Base-by-base conservation (phyloP, 768 basidiomycete species). In the Hygrophoropsis aurantiaca region DNA sequence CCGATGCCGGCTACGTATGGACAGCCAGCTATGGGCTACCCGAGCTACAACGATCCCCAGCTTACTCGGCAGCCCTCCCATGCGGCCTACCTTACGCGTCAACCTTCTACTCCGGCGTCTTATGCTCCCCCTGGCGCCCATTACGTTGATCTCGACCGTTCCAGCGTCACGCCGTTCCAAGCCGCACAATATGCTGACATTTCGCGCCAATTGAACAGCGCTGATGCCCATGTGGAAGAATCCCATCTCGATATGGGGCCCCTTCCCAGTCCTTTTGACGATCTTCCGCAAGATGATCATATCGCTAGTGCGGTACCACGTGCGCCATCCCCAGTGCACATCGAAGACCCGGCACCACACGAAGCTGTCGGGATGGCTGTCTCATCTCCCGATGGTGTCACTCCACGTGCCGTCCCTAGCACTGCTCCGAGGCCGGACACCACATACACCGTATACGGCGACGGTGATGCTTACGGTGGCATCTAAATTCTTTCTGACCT, bases 161-260 rank as follows among this genome's bases (percentile, higher is more conserved):
- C 82, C 15, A 87, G 85, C 55, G 78, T 87, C 2, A 81, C 85
- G 3, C 86, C 87, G 0, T 86, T 75, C 74, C 87, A 90, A 58
- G 87, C 84, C 33, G 75, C 73, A 0, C 88, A 90, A 60, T 89
- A 89, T 56, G 78, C 73, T 16, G 86, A 84, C 56, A 87, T 88
- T 46, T 79, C 83, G 5, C 71, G 75, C 55, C 77, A 70, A 16
- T 62, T 90, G 33, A 75, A 80, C 5, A 30, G 55, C 49, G 25
- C 49, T 34, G 42, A 67, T 21, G 57, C 68, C 26, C 54, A 55
- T 27, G 41, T 50, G 34, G 52, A 49, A 1, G 52, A 53, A 37
- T 46, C 51, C 36, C 64, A 51, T 44, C 42, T 51, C 11, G 52
- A 58, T n/a, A 49, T 48, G 0, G 53, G 11, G 18, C 66, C 50